These are phyloP conservation scores for Ophiocordyceps camponoti-leonardi DNA, from an alignment of 2,329 filamentous ascomycete genomes.

Conservation along the genomic window DNA sequence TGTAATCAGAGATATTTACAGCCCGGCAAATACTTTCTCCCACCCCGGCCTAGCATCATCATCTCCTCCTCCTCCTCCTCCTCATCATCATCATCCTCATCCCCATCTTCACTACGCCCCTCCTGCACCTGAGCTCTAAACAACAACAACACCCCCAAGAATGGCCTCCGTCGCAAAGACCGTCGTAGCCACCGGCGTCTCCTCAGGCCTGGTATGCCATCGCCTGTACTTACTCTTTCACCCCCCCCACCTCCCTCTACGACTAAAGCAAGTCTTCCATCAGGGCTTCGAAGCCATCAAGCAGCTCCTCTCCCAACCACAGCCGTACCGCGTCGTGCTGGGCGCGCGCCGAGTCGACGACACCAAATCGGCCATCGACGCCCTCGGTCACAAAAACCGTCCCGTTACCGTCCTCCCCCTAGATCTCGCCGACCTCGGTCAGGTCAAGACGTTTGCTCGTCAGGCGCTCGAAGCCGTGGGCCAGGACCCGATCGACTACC, in stretches of 20 bases:
- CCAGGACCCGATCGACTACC: slow-evolving; percentile 24
- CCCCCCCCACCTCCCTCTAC: too few species aligned
- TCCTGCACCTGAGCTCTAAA: background rate
- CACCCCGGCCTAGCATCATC: too few species aligned
- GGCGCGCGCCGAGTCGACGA: slow-evolving; percentile 26
- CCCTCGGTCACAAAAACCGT: slow-evolving; percentile 22
- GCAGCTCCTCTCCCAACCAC: slow-evolving; percentile 25
- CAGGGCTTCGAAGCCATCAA: slow-evolving; percentile 36
- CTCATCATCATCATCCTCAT: too few species aligned
- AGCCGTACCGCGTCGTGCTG: slow-evolving; percentile 30
- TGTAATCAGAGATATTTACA: too few species aligned
- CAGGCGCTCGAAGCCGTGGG: slow-evolving; percentile 24
- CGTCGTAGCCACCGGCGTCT: slow-evolving; percentile 1
- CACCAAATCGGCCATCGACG: slow-evolving; percentile 23
- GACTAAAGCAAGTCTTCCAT: background rate
- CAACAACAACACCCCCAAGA: background rate
- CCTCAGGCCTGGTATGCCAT: background rate
- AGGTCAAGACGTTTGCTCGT: slow-evolving; percentile 28
- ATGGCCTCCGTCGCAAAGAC: slow-evolving; percentile 1
- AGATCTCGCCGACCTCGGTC: slow-evolving; percentile 26
- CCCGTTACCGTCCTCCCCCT: slow-evolving; percentile 27
- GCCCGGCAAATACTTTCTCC: too few species aligned
- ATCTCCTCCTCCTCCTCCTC: too few species aligned
- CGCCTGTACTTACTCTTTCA: background rate
- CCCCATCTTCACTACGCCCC: background rate